Percentiles rank a stretch among this genome's conserved stretches.
Conservation (phyloP, 2,329 filamentous ascomycete species). For the Parafenestella ontariensis region DNA sequence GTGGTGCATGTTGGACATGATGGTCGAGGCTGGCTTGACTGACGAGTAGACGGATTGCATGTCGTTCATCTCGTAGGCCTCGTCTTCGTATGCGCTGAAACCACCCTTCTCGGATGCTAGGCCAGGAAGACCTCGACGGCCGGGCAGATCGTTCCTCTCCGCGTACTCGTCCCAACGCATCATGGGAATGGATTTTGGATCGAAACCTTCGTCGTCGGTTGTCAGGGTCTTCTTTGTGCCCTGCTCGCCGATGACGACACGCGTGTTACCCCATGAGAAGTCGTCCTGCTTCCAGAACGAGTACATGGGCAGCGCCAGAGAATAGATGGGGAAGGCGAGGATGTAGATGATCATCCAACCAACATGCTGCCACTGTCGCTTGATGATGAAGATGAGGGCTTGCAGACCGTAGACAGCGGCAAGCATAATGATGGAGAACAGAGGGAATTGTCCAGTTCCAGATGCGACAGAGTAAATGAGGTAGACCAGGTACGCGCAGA, state of each 20-base stretch:
- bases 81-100: conserved; percentile 72
- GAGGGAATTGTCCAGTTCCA: conserved; percentile 75
- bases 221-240: conserved; percentile 90
- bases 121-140: conserved; percentile 74
- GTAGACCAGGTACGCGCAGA: conserved; percentile 84
- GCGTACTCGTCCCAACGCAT: conserved; percentile 99
- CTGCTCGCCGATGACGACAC: conserved; percentile 94
- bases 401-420: conserved; percentile 94
- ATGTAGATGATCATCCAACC: conserved; percentile 99
- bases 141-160: conserved; percentile 82
- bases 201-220: conserved; percentile 80
- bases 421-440: conserved; percentile 88
- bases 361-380: conserved; percentile 97
- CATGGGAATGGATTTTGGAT: conserved; percentile 89
- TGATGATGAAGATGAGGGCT: conserved; percentile 93
- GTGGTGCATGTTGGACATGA: conserved; percentile 82
- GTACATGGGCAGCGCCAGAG: conserved; percentile 88
- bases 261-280: conserved; percentile 98
- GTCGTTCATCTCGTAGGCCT: conserved; percentile 94
- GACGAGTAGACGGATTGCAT: conserved; percentile 97
- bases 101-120: conserved; percentile 63
- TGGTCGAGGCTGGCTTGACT: conserved; percentile 82
- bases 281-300: conserved; percentile 99
- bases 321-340: conserved; percentile 93
- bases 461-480: conserved; percentile 81